Conservation (phyloP, 768 basidiomycete genomes). For the Pleurotus sapidus region DNA sequence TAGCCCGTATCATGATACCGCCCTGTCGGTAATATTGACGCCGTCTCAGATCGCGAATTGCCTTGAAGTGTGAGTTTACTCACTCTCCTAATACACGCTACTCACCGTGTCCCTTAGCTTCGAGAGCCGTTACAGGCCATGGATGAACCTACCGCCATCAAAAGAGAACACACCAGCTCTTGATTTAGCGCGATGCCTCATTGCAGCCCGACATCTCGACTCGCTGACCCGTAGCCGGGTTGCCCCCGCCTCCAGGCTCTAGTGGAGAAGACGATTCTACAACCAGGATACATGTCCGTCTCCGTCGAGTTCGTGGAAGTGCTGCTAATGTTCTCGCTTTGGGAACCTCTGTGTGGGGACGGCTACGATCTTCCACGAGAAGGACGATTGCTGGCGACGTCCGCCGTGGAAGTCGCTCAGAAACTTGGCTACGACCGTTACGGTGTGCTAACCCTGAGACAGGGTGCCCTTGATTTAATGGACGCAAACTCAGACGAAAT, state of each 20-base stretch:
- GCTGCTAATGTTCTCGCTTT: constrained; percentile 39
- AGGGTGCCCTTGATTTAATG: background rate
- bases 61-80: constrained; percentile 32
- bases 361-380: constrained; percentile 28
- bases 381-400: constrained; percentile 33
- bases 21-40: constrained; percentile 26
- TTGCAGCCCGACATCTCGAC: constrained; percentile 43
- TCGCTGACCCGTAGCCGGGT: constrained; percentile 29
- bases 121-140: constrained; percentile 39
- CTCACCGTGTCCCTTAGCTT: constrained; percentile 24
- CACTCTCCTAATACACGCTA: background rate
- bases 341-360: constrained; percentile 37
- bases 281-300: constrained; percentile 39
- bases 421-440: constrained; percentile 30
- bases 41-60: constrained; percentile 31
- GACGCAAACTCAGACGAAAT: background rate
- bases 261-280: constrained; percentile 34
- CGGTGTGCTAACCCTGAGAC: background rate
- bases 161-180: constrained; percentile 30
- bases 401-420: constrained; percentile 46
- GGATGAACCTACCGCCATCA: constrained; percentile 37
- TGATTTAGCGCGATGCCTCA: constrained; percentile 42
- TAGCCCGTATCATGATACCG: constrained; percentile 13
- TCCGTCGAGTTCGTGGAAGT: constrained; percentile 39
- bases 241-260: constrained; percentile 38